These are phyloP conservation scores for Arabidopsis arenosa DNA, from an alignment of 345 rosid species.

Conservation along the genomic window DNA sequence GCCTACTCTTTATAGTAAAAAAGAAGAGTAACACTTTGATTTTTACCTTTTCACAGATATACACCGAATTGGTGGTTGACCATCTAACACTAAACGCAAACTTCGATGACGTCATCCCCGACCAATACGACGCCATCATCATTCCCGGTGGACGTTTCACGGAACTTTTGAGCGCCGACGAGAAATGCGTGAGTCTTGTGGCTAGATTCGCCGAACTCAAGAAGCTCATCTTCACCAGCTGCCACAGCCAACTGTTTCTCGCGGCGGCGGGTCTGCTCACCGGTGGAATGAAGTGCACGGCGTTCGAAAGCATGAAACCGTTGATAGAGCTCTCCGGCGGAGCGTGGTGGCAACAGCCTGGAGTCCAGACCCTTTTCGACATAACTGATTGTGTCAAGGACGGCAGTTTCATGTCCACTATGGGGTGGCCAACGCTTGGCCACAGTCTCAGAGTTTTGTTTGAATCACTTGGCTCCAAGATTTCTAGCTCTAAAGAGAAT, in stretches of 20 bases:
- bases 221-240: slow-evolving; percentile 54
- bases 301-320: slow-evolving; percentile 59
- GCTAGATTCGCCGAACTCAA: slow-evolving; percentile 49
- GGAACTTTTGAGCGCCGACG: slow-evolving; percentile 50
- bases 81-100: slow-evolving; percentile 52
- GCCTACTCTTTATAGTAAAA: background rate
- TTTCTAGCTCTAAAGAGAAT: slow-evolving; percentile 33
- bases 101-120: slow-evolving; percentile 47
- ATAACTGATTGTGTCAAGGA: slow-evolving; percentile 54
- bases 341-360: slow-evolving; percentile 55
- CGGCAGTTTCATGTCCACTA: slow-evolving; percentile 49
- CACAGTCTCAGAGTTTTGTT: slow-evolving; percentile 48
- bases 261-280: slow-evolving; percentile 54
- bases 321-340: slow-evolving; percentile 58
- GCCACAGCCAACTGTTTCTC: slow-evolving; percentile 58
- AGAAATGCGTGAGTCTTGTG: slow-evolving; percentile 45
- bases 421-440: slow-evolving; percentile 63
- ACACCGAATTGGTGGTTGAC: slow-evolving; percentile 55
- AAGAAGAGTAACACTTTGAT: background rate
- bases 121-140: slow-evolving; percentile 52
- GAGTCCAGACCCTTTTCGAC: slow-evolving; percentile 43
- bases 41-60: slow-evolving; percentile 37
- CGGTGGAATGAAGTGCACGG: slow-evolving; percentile 57
- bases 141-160: slow-evolving; percentile 61
- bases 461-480: slow-evolving; percentile 52